These are phyloP conservation scores for Maudiozyma humilis DNA, from an alignment of 1,139 yeast genomes.

Conservation along the genomic window DNA sequence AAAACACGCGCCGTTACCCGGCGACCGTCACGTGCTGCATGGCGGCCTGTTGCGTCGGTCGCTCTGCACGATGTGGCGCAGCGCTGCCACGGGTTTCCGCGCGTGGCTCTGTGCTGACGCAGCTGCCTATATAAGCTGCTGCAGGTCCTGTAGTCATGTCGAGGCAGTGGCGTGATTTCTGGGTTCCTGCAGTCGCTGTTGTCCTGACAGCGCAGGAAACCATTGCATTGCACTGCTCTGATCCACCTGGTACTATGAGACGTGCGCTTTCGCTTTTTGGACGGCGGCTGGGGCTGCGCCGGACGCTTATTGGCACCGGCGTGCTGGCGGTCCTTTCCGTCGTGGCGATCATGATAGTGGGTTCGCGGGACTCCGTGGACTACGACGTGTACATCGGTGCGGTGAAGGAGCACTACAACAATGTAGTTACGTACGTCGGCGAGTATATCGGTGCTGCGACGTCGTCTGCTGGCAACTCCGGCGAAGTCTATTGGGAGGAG, in stretches of 20 bases:
- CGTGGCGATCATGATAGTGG: not conserved
- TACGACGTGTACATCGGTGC: conserved; percentile 4
- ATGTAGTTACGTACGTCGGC: not conserved
- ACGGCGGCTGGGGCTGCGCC: not conserved
- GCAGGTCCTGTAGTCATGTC: too few relatives aligned
- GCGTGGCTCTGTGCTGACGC: not conserved
- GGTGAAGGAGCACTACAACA: conserved; percentile 1
- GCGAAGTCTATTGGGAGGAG: not conserved
- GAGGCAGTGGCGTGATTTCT: too few relatives aligned
- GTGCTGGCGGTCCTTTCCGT: not conserved
- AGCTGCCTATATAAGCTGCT: not conserved
- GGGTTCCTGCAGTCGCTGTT: too few relatives aligned
- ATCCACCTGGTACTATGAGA: too few relatives aligned
- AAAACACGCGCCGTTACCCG: too few relatives aligned
- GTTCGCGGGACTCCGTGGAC: not conserved
- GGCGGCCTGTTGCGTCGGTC: too few relatives aligned
- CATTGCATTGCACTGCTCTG: too few relatives aligned
- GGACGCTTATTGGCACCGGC: not conserved
- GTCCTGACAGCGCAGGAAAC: too few relatives aligned
- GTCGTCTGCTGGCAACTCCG: not conserved
- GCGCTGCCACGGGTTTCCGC: too few relatives aligned
- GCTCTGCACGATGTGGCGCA: not conserved
- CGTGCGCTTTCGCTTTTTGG: conserved; percentile 2
- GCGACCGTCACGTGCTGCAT: too few relatives aligned
- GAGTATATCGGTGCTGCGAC: not conserved